A percentile compares a stretch with the other conserved stretches of the same genome.
phyloP scores from a whole-genome alignment of 2,329 filamentous ascomycete species.

The Fusarium odoratissimum region DNA sequence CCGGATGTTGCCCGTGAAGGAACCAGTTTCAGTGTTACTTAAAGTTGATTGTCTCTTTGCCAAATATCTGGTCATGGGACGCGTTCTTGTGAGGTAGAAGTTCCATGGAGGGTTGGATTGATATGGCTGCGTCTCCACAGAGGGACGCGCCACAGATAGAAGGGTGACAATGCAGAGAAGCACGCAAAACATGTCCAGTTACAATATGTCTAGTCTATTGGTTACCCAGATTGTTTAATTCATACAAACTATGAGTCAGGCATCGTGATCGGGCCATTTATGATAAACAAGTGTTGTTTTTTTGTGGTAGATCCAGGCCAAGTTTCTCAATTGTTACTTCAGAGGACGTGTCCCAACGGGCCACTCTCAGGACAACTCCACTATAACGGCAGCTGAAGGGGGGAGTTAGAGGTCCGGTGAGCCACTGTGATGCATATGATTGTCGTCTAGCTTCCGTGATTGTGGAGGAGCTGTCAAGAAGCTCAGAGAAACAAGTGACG shows the following conservation, averaged over 20 bases:
- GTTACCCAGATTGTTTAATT: not conserved
- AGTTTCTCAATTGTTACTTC: not conserved
- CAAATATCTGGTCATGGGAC: not conserved
- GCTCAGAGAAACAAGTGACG: not conserved
- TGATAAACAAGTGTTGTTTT: not conserved
- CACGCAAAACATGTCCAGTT: not conserved
- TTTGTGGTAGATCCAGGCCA: not conserved
- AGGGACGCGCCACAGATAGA: not conserved
- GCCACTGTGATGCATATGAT: not conserved
- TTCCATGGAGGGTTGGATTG: not conserved
- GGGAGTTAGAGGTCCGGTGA: conserved; percentile 15
- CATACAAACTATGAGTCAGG: not conserved
- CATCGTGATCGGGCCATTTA: not conserved
- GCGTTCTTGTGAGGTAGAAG: conserved; percentile 2
- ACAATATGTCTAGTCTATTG: not conserved
- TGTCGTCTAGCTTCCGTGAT: not conserved
- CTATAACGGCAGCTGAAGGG: not conserved
- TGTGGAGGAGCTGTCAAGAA: not conserved
- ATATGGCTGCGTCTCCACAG: conserved; percentile 17
- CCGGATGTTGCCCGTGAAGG: not conserved
- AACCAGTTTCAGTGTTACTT: not conserved
- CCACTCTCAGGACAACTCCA: conserved; percentile 1
- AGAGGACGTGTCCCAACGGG: not conserved
- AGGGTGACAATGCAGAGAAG: not conserved
- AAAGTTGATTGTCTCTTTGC: not conserved